These are phyloP conservation scores for Pestalotiopsis sp. DNA, from an alignment of 2,329 filamentous ascomycete species.

Conservation along the genomic window DNA sequence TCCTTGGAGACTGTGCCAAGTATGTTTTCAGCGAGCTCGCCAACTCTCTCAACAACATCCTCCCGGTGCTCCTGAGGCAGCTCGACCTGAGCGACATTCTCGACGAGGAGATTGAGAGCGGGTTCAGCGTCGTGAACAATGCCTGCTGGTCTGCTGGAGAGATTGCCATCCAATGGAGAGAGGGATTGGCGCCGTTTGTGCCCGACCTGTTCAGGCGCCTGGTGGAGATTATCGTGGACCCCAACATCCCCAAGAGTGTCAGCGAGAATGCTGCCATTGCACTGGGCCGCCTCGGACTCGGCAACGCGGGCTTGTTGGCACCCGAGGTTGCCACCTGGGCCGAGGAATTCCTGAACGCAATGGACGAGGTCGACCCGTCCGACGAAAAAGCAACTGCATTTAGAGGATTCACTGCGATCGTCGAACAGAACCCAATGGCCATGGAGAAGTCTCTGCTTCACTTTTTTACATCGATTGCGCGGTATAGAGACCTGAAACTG, in stretches of 20 bases:
- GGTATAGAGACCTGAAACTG: constrained; percentile 68
- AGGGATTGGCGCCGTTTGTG: constrained; percentile 76
- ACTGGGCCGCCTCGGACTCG: constrained; percentile 82
- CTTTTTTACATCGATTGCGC: constrained; percentile 84
- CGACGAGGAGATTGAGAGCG: constrained; percentile 81
- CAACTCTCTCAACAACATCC: constrained; percentile 70
- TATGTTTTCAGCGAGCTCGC: constrained; percentile 85
- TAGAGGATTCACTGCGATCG: constrained; percentile 83
- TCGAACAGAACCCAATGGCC: constrained; percentile 84
- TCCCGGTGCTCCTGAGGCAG: constrained; percentile 84
- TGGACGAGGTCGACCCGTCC: constrained; percentile 83
- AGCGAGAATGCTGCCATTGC: constrained; percentile 95
- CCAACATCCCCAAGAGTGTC: constrained; percentile 82
- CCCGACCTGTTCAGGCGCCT: constrained; percentile 77
- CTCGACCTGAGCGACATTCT: constrained; percentile 78
- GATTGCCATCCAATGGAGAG: constrained; percentile 79
- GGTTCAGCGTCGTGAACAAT: constrained; percentile 95
- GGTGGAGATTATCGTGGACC: constrained; percentile 81
- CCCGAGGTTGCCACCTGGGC: constrained; percentile 81
- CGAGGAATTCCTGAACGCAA: constrained; percentile 77
- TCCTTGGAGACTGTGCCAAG: constrained; percentile 92
- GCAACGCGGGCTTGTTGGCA: constrained; percentile 75
- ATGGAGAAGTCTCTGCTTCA: constrained; percentile 85
- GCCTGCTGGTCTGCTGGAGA: constrained; percentile 97
- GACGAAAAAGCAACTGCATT: constrained; percentile 96